phyloP scores from a whole-genome alignment of 768 basidiomycete species.

The Cystobasidiopsis lactophilus region DNA sequence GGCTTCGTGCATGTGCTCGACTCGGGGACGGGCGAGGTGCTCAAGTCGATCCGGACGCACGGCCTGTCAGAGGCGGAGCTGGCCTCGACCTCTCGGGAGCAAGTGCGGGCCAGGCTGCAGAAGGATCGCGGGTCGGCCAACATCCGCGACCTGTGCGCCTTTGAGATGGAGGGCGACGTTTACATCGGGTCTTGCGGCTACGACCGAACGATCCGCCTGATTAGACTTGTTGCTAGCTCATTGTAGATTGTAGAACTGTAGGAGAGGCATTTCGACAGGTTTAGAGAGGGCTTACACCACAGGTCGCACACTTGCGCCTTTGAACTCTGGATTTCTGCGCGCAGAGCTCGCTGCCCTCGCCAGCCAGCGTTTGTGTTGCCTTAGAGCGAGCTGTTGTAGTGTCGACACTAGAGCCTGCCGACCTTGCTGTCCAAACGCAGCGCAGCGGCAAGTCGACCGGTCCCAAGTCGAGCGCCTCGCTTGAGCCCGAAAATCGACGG shows the following conservation, averaged over 20 bases:
- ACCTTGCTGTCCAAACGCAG: no score
- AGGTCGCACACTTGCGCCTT: no score
- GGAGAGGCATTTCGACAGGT: background rate
- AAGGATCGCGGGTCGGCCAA: conserved; percentile 15
- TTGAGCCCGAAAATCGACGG: no score
- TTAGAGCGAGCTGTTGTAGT: no score
- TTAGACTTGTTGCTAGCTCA: background rate
- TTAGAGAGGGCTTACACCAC: no score
- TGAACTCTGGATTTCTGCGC: background rate
- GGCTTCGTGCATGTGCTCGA: conserved; percentile 19
- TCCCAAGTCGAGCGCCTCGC: no score
- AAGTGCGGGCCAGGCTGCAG: conserved; percentile 12
- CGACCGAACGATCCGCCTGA: background rate
- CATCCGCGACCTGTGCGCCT: conserved; percentile 12
- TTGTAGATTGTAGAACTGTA: background rate
- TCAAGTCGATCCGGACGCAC: conserved; percentile 8
- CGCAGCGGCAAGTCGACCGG: no score
- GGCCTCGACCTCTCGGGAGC: conserved; percentile 7
- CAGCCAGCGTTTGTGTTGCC: background rate
- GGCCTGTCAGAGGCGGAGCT: conserved; percentile 11
- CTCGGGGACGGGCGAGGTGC: conserved; percentile 5
- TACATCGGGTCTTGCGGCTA: no score
- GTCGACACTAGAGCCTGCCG: no score
- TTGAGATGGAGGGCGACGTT: background rate
- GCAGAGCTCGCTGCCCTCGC: background rate